These are phyloP conservation scores for Microcyclospora pomicola DNA, from an alignment of 2,329 filamentous ascomycete species.

Conservation along the genomic window DNA sequence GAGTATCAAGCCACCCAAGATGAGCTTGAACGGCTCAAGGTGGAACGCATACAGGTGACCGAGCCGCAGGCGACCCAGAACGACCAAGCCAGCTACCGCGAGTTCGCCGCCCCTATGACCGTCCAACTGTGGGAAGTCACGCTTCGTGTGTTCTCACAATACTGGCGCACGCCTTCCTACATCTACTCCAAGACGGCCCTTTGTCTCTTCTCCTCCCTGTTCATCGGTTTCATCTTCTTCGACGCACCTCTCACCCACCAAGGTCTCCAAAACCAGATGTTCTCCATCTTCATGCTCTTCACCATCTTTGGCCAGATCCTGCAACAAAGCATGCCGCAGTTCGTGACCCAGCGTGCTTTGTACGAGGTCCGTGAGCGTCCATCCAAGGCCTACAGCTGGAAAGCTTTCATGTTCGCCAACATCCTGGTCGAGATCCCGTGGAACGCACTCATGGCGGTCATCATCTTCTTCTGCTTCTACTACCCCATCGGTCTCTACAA, in stretches of 20 bases:
- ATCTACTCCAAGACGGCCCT: slow-evolving; percentile 71
- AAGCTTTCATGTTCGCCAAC: slow-evolving; percentile 70
- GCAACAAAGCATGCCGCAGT: slow-evolving; percentile 75
- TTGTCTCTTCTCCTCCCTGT: slow-evolving; percentile 52
- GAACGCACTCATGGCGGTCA: slow-evolving; percentile 61
- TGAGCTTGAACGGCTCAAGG: slow-evolving; percentile 34
- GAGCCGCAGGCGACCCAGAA: slow-evolving; percentile 26
- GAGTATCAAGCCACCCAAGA: slow-evolving; percentile 32
- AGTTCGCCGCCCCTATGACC: slow-evolving; percentile 67
- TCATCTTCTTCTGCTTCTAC: slow-evolving; percentile 74
- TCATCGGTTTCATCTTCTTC: slow-evolving; percentile 52
- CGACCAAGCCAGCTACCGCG: slow-evolving; percentile 48
- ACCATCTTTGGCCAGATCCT: slow-evolving; percentile 70
- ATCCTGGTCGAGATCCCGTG: slow-evolving; percentile 77
- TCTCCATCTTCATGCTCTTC: slow-evolving; percentile 67
- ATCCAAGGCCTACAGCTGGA: slow-evolving; percentile 74
- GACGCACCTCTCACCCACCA: slow-evolving; percentile 57
- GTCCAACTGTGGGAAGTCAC: slow-evolving; percentile 55
- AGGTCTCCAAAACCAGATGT: slow-evolving; percentile 76
- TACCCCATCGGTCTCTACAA: slow-evolving; percentile 67
- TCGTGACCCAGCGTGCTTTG: slow-evolving; percentile 64
- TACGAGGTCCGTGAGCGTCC: slow-evolving; percentile 79
- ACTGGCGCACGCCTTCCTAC: slow-evolving; percentile 81
- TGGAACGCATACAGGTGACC: slow-evolving; percentile 24
- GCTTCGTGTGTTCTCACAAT: slow-evolving; percentile 71